Conservation (phyloP, 768 basidiomycete species). For the Leccinum rimulosum region DNA sequence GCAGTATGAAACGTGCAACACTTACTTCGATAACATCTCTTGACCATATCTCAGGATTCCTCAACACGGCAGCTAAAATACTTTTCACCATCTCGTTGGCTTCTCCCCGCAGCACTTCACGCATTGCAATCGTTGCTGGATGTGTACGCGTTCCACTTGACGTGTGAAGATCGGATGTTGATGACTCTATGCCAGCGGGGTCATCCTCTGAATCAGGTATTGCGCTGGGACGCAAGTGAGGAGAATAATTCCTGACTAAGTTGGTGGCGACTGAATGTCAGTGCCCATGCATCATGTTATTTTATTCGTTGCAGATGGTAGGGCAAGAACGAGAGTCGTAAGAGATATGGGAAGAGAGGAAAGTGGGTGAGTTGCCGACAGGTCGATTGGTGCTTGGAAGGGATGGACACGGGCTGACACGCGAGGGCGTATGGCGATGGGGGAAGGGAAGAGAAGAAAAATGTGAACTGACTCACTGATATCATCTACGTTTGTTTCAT, state of each 20-base stretch:
- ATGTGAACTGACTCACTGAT: conserved; percentile 66
- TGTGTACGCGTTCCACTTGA: conserved; percentile 45
- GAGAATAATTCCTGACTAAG: conserved; percentile 91
- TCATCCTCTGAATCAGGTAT: conserved; percentile 17
- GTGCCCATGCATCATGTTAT: conserved; percentile 45
- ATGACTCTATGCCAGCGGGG: conserved; percentile 1
- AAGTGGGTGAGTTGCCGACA: conserved; percentile 24
- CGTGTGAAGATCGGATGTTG: conserved; percentile 41
- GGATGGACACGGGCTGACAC: conserved; percentile 15
- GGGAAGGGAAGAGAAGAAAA: conserved; percentile 22
- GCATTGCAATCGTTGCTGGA: conserved; percentile 67
- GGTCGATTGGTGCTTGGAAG: conserved; percentile 29
- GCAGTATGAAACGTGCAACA: conserved; percentile 4
- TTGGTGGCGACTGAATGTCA: conserved; percentile 80
- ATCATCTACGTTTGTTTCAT: conserved; percentile 70
- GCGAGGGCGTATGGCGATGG: conserved; percentile 22
- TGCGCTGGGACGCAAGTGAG: conserved; percentile 55
- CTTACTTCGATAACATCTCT: conserved; percentile 48
- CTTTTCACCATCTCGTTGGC: conserved; percentile 75
- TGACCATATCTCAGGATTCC: conserved; percentile 49
- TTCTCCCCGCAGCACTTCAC: conserved; percentile 56
- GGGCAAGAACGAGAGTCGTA: conserved; percentile 34
- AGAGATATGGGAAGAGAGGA: conserved; percentile 22
- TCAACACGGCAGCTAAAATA: conserved; percentile 36
- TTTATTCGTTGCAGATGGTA: conserved; percentile 21